Conservation (phyloP, 495 filamentous ascomycete genomes). For the Jackrogersella multiformis region DNA sequence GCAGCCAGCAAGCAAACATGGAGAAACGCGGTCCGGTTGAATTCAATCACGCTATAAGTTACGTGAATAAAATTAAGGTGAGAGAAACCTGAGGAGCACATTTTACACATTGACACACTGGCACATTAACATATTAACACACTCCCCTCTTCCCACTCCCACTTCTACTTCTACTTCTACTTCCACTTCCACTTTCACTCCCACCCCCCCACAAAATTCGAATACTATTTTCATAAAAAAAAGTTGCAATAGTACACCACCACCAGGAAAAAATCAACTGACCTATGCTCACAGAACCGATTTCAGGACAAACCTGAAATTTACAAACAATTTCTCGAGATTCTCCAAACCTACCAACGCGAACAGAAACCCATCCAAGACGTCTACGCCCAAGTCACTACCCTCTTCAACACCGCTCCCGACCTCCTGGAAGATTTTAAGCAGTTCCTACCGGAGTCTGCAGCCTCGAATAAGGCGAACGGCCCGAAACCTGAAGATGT, state of each 20-base stretch:
- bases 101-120: no score
- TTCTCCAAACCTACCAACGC: constrained; percentile 97
- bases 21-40: constrained; percentile 95
- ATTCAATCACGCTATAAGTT: constrained; percentile 99
- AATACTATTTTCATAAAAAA: constrained; percentile 10
- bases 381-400: constrained; percentile 97
- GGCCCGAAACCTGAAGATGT: constrained; percentile 77
- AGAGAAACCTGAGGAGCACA: constrained; percentile 22
- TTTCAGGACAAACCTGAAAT: constrained; percentile 96
- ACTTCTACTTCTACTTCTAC: no score
- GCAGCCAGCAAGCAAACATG: constrained; percentile 66
- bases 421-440: constrained; percentile 99
- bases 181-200: no score
- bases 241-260: constrained; percentile 10
- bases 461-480: constrained; percentile 83
- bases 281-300: constrained; percentile 72
- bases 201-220: constrained; percentile 33
- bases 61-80: constrained; percentile 99
- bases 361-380: constrained; percentile 99
- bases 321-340: constrained; percentile 99
- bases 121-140: no score
- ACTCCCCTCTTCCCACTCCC: not conserved
- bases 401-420: constrained; percentile 90
- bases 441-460: constrained; percentile 97
- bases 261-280: constrained; percentile 13